Evolutionary conservation across 176 grass and related monocot genomes (phyloP), one percentile per base, ranked within the genome.

Genomic region (Ampelocalamus luodianensis): DNA sequence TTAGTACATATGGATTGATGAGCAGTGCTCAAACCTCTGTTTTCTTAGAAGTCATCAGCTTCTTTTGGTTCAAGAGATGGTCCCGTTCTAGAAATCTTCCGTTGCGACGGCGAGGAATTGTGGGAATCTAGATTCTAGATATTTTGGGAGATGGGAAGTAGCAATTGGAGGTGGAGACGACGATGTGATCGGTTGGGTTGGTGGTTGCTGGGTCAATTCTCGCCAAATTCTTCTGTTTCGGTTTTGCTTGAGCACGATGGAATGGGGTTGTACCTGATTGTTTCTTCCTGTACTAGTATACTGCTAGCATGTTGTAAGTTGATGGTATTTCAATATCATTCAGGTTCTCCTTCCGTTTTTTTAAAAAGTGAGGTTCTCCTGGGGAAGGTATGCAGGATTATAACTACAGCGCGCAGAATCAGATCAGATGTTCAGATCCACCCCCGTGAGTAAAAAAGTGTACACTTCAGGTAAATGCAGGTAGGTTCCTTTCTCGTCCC

Each of bases 161-260:
- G 53, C 18, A 26, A 17, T 14, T 71, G 0, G 71, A 17, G 44
- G 68, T 17, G 85, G 54, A 77, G 39, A 61, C 6, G 27, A 70
- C 6, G 22, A 71, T 23, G 69, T 68, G 43, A 27, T 14, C 20
- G 65, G 6, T 53, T 44, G 50, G 16, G 64, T 27, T 16, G 55
- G 38, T 70, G 22, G 79, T 71, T 88, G 65, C 2, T 16, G 1
- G n/a, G 54, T 64, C 73, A 64, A 45, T 65, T 72, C 54, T 15
- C 42, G 17, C 56, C 24, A 8, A 72, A 83, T 83, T 66, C 34
- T 22, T 27, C 12, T 50, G 6, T 1, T 65, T 20, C 4, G 1
- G 37, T n/a, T 74, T 65, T 14, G 42, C 34, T 15, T 53, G 23
- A 34, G 12, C 32, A 32, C 5, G 69, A 80, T 27, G 39, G 86